Percentiles rank a stretch among this genome's conserved stretches.
Evolutionary conservation across 1,284 basidiomycete species (phyloP).

Genomic region (Boletus sp.): DNA sequence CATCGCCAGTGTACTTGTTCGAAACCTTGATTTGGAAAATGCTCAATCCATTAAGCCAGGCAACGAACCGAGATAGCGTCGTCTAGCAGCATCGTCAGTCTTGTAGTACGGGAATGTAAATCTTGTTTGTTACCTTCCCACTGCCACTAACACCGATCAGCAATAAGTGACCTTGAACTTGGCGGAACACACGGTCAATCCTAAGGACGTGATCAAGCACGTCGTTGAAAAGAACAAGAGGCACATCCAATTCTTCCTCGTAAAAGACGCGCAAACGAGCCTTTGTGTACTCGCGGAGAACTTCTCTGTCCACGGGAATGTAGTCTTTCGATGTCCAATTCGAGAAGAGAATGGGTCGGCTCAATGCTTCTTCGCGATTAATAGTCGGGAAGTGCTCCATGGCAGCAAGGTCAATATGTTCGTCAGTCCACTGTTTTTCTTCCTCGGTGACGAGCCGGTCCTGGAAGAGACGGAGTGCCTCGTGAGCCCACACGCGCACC

Average conservation of each 20-base stretch:
- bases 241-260: constrained; percentile 97
- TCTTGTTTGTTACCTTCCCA: constrained; percentile 71
- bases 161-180: constrained; percentile 93
- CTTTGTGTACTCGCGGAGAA: constrained; percentile 93
- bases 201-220: constrained; percentile 96
- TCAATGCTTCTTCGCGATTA: constrained; percentile 77
- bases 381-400: constrained; percentile 91
- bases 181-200: constrained; percentile 98
- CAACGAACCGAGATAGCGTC: constrained; percentile 95
- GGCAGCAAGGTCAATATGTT: constrained; percentile 83
- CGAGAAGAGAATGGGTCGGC: constrained; percentile 92
- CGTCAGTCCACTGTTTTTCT: constrained; percentile 94
- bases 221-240: constrained; percentile 98
- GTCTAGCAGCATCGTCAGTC: constrained; percentile 54
- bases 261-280: constrained; percentile 93
- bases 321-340: constrained; percentile 99
- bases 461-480: constrained; percentile 95
- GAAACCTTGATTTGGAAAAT: constrained; percentile 99
- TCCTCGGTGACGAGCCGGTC: constrained; percentile 92
- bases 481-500: constrained; percentile 97
- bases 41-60: constrained; percentile 98
- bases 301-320: constrained; percentile 90
- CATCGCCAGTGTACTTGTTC: constrained; percentile 96
- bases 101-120: background rate
- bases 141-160: constrained; percentile 97